phyloP scores from a whole-genome alignment of 768 basidiomycete species.

The Saitozyma sp. region DNA sequence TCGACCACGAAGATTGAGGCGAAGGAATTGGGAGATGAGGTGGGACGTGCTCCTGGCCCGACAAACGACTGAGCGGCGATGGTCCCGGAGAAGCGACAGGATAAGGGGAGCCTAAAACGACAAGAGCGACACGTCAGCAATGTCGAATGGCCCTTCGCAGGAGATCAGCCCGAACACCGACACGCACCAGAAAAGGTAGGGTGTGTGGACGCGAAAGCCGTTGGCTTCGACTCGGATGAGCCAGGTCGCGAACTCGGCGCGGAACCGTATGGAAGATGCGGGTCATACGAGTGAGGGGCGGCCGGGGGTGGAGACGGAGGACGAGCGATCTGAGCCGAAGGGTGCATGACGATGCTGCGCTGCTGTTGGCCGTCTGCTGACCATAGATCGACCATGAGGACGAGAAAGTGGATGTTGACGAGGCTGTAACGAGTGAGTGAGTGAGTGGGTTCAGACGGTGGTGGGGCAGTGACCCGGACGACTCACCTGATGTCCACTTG shows the following conservation, averaged over 20 bases:
- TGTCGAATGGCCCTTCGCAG: too few species aligned
- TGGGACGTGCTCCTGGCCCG: not conserved
- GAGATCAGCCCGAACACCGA: too few species aligned
- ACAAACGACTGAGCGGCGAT: conserved; percentile 6
- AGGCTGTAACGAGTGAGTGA: conserved; percentile 59
- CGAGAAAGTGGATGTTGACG: conserved; percentile 80
- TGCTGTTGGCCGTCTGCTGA: conserved; percentile 76
- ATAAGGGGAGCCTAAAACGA: too few species aligned
- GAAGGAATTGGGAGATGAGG: conserved; percentile 8
- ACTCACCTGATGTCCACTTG: conserved; percentile 15
- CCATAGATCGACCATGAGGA: conserved; percentile 92
- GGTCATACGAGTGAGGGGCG: not conserved
- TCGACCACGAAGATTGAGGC: not conserved
- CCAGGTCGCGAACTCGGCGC: not conserved
- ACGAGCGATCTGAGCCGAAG: conserved; percentile 58
- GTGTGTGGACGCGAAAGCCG: too few species aligned
- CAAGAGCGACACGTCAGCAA: too few species aligned
- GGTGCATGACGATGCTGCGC: conserved; percentile 85
- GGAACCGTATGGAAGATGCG: not conserved
- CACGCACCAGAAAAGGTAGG: too few species aligned
- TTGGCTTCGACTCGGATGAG: not conserved
- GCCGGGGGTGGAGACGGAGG: not conserved
- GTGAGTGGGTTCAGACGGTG: not conserved
- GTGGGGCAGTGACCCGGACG: not conserved
- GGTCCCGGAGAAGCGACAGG: not conserved